Percentiles rank a stretch among this genome's conserved stretches.
These are phyloP conservation scores for Shiraia sp. DNA, from an alignment of 2,329 filamentous ascomycete genomes.

Conservation along the genomic window DNA sequence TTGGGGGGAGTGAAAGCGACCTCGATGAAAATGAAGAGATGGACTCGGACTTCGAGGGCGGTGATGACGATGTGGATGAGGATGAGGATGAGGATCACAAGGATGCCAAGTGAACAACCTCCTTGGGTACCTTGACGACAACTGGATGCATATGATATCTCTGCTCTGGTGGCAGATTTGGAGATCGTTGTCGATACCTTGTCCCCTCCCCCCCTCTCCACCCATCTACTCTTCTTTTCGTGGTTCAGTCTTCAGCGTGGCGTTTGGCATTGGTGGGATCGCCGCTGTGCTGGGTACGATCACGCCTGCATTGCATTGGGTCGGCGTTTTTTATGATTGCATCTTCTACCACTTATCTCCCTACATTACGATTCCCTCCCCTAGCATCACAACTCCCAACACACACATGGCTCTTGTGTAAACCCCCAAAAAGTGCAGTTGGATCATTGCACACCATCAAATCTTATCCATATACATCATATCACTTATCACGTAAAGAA, in stretches of 20 bases:
- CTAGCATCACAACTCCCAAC: background rate
- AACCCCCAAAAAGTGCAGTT: no score
- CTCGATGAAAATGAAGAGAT: slow-evolving; percentile 61
- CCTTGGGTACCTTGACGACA: no score
- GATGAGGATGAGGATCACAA: slow-evolving; percentile 35
- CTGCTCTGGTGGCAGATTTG: background rate
- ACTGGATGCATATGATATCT: no score
- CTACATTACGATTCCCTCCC: background rate
- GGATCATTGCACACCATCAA: no score
- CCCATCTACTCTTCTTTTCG: slow-evolving; percentile 6
- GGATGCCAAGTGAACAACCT: no score
- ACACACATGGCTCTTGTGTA: no score
- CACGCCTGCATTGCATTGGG: slow-evolving; percentile 25
- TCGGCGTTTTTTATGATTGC: slow-evolving; percentile 11
- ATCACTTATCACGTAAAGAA: no score
- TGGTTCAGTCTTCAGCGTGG: slow-evolving; percentile 22
- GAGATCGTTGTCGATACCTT: background rate
- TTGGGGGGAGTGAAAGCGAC: slow-evolving; percentile 67
- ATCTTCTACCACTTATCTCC: background rate
- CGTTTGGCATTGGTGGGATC: slow-evolving; percentile 20
- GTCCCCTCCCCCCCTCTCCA: slow-evolving; percentile 1
- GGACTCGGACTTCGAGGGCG: slow-evolving; percentile 62
- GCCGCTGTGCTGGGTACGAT: slow-evolving; percentile 7
- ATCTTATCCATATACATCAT: no score
- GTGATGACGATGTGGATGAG: slow-evolving; percentile 41